Evolutionary conservation across 495 filamentous ascomycete genomes (phyloP).

Genomic region (Parmelia sp.): DNA sequence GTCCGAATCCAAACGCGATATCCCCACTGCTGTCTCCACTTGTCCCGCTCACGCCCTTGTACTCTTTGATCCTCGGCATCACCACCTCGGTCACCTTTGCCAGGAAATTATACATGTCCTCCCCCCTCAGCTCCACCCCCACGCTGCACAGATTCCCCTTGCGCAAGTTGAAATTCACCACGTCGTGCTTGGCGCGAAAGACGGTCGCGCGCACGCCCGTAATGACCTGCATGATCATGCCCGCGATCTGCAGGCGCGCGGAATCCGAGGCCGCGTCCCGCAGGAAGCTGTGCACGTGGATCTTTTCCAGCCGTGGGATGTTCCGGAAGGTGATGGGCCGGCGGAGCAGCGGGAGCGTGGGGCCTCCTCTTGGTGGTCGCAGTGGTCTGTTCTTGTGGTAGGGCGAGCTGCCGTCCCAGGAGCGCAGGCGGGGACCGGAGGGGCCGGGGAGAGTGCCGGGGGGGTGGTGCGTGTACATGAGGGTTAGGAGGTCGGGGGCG

Average conservation of each 20-base stretch:
- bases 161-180: conserved; percentile 57
- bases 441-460: conserved; percentile 63
- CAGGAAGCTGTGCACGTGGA: conserved; percentile 73
- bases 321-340: conserved; percentile 77
- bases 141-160: conserved; percentile 53
- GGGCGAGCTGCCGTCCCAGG: conserved; percentile 83
- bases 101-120: conserved; percentile 83
- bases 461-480: conserved; percentile 74
- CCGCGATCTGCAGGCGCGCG: conserved; percentile 67
- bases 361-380: conserved; percentile 70
- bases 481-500: conserved; percentile 81
- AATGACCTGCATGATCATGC: conserved; percentile 78
- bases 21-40: conserved; percentile 83
- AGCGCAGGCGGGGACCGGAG: conserved; percentile 64
- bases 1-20: conserved; percentile 68
- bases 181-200: conserved; percentile 59
- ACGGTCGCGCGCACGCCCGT: conserved; percentile 68
- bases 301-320: conserved; percentile 70
- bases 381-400: conserved; percentile 88
- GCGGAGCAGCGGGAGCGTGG: conserved; percentile 61
- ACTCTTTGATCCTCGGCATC: conserved; percentile 91
- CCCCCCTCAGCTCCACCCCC: conserved; percentile 65
- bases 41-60: conserved; percentile 68
- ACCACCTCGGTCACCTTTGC: conserved; percentile 81
- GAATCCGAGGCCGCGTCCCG: conserved; percentile 46